Evolutionary conservation across 805 yeast species (phyloP), one percentile per base, ranked within the genome.

Genomic region (Tetrapisispora pingtungensis): DNA sequence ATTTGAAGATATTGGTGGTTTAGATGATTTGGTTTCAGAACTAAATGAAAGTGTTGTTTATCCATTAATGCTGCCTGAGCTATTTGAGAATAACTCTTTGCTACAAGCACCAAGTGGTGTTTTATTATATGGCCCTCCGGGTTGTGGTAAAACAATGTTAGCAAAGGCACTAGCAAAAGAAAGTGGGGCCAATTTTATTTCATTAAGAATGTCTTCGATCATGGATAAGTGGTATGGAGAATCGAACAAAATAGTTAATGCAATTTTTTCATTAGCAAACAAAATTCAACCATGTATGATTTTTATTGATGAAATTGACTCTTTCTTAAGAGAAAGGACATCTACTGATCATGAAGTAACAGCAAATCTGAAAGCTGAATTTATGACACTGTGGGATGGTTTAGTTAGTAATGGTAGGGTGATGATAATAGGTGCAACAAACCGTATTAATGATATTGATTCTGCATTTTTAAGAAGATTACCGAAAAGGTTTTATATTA

Each of bases 211-310:
- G 94, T 87, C 96, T 22, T 80, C 90, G 2, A 78, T 90, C 15
- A 84, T 89, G 90, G 96, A 93, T 66, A 90, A 90, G 65, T 90
- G 96, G 95, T 90, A 86, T 59, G 98, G 98, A 14, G 97, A 90
- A 65, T 79, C 90, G 26, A 90, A 93, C 64, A 93, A 93, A 67
- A 79, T 89, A 40, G 93, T 87, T 1, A 95, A 89, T 52, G 97
- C 96, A 0, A 77, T 90, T 31, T 90, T 90, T 61, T 81, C 96
- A 7, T 71, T 90, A 45, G 97, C 97, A 4, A 72, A 76, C 48
- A 90, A 93, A 59, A 72, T 90, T 35, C 87, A 87, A 62, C 98
- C 98, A 1, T 88, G 97, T 63, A 93, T 90, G 50, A 80, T 90
- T 40, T 90, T 90, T 64, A 86, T 90, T 48, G 98, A 90, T 66